Evolutionary conservation across 1,284 basidiomycete species (phyloP).

Genomic region (Boletellus deceptivus): DNA sequence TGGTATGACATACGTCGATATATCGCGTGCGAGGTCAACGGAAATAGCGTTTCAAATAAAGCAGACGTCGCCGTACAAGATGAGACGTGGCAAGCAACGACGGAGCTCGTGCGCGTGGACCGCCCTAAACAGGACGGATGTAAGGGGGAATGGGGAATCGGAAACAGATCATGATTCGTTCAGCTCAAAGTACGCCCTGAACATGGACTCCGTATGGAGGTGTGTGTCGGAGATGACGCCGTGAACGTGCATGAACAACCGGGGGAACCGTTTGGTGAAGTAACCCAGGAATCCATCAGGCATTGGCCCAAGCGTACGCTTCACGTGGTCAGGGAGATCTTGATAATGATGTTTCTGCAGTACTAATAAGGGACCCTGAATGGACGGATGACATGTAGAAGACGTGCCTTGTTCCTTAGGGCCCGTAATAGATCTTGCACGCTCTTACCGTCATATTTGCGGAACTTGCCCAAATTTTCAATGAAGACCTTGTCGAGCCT

Average conservation of each 20-base stretch:
- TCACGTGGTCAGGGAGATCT: slow-evolving; percentile 88
- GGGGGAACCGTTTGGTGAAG: slow-evolving; percentile 91
- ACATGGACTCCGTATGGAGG: slow-evolving; percentile 79
- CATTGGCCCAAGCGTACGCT: slow-evolving; percentile 83
- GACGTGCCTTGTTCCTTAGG: slow-evolving; percentile 87
- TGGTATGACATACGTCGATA: no score
- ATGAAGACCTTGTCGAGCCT: slow-evolving; percentile 87
- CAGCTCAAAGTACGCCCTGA: slow-evolving; percentile 79
- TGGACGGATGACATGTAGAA: background rate
- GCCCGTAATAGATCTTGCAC: slow-evolving; percentile 93
- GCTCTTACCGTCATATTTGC: slow-evolving; percentile 90
- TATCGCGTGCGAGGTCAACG: no score
- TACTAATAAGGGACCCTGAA: slow-evolving; percentile 4
- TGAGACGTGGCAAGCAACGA: no score
- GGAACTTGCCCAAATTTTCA: slow-evolving; percentile 93
- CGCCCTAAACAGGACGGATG: no score
- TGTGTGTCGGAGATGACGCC: slow-evolving; percentile 68
- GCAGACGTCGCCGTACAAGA: no score
- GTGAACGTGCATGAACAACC: slow-evolving; percentile 91
- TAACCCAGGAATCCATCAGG: slow-evolving; percentile 92
- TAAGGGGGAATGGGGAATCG: background rate
- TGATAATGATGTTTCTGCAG: slow-evolving; percentile 96
- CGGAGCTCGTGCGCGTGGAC: no score
- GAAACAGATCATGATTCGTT: slow-evolving; percentile 43
- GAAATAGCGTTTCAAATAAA: no score